Evolutionary conservation across 257 asterid species (phyloP).

Genomic region (Capsicum chinense): DNA sequence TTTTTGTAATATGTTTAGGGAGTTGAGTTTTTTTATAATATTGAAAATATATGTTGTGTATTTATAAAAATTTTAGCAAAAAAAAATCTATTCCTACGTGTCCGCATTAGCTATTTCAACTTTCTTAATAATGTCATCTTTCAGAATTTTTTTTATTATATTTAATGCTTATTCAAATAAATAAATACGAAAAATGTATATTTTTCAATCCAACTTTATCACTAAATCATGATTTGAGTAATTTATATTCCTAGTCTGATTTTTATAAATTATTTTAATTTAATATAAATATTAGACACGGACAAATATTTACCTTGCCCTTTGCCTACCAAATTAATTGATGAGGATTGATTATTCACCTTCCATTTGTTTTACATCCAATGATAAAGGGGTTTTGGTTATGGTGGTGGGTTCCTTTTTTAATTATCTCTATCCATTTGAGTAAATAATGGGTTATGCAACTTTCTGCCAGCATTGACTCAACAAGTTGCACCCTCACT

Average conservation of each 20-base stretch:
- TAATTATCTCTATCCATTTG: not conserved
- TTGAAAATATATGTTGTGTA: too few relatives aligned
- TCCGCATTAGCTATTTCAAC: not conserved
- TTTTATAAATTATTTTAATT: not conserved
- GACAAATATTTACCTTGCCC: not conserved
- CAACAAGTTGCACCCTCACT: not conserved
- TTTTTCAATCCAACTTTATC: not conserved
- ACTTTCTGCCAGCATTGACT: slow-evolving; percentile 15
- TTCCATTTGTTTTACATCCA: not conserved
- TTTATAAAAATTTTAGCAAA: too few relatives aligned
- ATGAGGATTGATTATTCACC: not conserved
- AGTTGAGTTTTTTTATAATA: too few relatives aligned
- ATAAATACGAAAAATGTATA: not conserved
- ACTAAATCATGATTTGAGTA: not conserved
- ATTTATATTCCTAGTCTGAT: not conserved
- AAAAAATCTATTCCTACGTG: not conserved
- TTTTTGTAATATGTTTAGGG: too few relatives aligned
- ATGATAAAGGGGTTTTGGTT: not conserved
- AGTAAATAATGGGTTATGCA: not conserved
- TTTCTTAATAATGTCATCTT: not conserved
- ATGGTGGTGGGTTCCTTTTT: not conserved
- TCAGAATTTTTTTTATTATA: not conserved
- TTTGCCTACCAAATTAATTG: not conserved
- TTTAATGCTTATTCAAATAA: not conserved
- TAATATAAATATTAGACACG: not conserved